phyloP scores from a whole-genome alignment of 2,329 filamentous ascomycete species.

The Penicillium rolfsii region DNA sequence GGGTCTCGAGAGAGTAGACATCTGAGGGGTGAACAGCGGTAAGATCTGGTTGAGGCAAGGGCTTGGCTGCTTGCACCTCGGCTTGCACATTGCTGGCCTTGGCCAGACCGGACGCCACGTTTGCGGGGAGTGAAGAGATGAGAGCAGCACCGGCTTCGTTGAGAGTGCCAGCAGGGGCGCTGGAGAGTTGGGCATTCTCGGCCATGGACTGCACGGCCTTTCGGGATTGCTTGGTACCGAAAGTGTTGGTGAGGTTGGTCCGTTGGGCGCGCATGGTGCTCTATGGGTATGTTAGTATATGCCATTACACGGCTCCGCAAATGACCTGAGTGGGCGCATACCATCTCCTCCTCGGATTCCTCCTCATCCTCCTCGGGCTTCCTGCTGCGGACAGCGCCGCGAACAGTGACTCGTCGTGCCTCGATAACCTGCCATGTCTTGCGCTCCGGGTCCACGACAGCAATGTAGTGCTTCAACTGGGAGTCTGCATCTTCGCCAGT shows the following conservation, averaged over 20 bases:
- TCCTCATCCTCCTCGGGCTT: constrained; percentile 33
- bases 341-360: constrained; percentile 37
- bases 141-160: constrained; percentile 49
- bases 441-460: constrained; percentile 60
- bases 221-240: constrained; percentile 55
- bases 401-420: constrained; percentile 59
- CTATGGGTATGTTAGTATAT: constrained; percentile 29
- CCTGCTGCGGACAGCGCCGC: constrained; percentile 48
- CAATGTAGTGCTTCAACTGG: constrained; percentile 63
- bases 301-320: not conserved
- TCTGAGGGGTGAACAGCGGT: constrained; percentile 48
- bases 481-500: constrained; percentile 55
- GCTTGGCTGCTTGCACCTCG: constrained; percentile 51
- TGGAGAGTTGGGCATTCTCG: constrained; percentile 53
- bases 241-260: constrained; percentile 52
- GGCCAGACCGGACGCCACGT: constrained; percentile 36
- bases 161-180: constrained; percentile 40
- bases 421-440: constrained; percentile 58
- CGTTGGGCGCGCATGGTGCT: constrained; percentile 44
- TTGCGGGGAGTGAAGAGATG: constrained; percentile 46
- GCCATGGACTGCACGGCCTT: constrained; percentile 53
- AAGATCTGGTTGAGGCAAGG: constrained; percentile 49
- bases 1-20: constrained; percentile 49
- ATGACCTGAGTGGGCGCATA: constrained; percentile 18
- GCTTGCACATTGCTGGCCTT: constrained; percentile 44